phyloP scores from a whole-genome alignment of 129 eudicot genomes.

The Flaveria brownii region DNA sequence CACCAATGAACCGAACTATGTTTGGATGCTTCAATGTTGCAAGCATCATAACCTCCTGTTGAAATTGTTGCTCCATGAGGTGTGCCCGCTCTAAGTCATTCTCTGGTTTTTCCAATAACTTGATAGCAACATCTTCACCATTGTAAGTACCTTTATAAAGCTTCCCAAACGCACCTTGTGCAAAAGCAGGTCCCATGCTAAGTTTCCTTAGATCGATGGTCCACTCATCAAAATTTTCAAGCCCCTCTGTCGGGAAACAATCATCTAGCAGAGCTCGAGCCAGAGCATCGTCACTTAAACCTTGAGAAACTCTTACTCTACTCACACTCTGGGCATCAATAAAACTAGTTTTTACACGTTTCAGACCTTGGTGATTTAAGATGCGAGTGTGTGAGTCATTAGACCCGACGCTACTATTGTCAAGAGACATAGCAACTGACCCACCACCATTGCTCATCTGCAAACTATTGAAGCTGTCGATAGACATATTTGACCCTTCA shows the following conservation, averaged over 20 bases:
- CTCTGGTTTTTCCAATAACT: constrained; percentile 36
- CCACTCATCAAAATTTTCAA: constrained; percentile 21
- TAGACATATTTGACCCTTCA: constrained; percentile 4
- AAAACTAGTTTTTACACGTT: not conserved
- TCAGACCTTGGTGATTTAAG: constrained; percentile 10
- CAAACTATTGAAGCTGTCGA: constrained; percentile 14
- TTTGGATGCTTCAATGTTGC: constrained; percentile 73
- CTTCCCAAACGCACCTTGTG: constrained; percentile 81
- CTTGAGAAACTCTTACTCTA: constrained; percentile 8
- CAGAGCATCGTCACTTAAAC: constrained; percentile 20
- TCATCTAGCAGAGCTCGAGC: constrained; percentile 4
- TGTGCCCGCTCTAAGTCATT: constrained; percentile 44
- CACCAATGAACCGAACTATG: constrained; percentile 83
- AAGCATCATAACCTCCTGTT: constrained; percentile 86
- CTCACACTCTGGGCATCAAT: not conserved
- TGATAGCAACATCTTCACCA: constrained; percentile 74
- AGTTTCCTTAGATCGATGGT: constrained; percentile 10
- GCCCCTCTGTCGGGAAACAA: constrained; percentile 15
- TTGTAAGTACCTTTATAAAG: constrained; percentile 70
- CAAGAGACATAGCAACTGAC: not conserved
- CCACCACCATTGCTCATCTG: not conserved
- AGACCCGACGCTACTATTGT: constrained; percentile 20
- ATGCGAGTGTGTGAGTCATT: constrained; percentile 16
- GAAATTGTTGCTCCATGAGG: constrained; percentile 79
- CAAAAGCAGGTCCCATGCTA: constrained; percentile 18